These are phyloP conservation scores for Pseudogymnoascus sp. DNA, from an alignment of 2,329 filamentous ascomycete genomes.

Conservation along the genomic window DNA sequence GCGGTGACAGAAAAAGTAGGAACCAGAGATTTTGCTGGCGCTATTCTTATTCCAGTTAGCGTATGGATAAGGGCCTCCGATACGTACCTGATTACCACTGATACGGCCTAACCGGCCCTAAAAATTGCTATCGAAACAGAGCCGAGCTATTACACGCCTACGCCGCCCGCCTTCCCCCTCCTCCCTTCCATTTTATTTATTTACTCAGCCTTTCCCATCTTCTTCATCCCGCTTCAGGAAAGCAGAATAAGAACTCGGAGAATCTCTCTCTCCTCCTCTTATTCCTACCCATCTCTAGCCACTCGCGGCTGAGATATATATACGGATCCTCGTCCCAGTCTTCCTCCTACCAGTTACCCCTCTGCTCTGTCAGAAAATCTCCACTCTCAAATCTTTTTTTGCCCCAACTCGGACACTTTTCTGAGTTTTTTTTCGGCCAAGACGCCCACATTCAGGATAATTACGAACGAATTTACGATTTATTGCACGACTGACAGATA, in stretches of 20 bases:
- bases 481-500: constrained; percentile 4
- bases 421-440: constrained; percentile 1
- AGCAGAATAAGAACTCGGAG: constrained; percentile 8
- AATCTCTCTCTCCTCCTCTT: constrained; percentile 9
- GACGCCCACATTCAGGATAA: constrained; percentile 7
- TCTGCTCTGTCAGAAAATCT: constrained; percentile 1
- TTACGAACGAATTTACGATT: constrained; percentile 8
- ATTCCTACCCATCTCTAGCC: constrained; percentile 23
- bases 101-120: constrained; percentile 10
- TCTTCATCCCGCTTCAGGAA: constrained; percentile 7
- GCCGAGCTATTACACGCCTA: not conserved
- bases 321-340: not conserved
- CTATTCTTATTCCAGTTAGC: not conserved
- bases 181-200: constrained; percentile 5
- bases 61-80: not conserved
- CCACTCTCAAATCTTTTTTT: constrained; percentile 10
- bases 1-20: constrained; percentile 10
- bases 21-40: constrained; percentile 6
- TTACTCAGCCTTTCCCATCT: constrained; percentile 9
- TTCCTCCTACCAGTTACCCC: not conserved
- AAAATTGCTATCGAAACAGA: constrained; percentile 3
- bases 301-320: constrained; percentile 27
- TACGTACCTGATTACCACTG: constrained; percentile 8
- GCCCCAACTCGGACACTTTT: constrained; percentile 1
- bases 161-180: not conserved